Evolutionary conservation across 495 filamentous ascomycete genomes (phyloP).

Genomic region (Umbilicaria muhlenbergii): DNA sequence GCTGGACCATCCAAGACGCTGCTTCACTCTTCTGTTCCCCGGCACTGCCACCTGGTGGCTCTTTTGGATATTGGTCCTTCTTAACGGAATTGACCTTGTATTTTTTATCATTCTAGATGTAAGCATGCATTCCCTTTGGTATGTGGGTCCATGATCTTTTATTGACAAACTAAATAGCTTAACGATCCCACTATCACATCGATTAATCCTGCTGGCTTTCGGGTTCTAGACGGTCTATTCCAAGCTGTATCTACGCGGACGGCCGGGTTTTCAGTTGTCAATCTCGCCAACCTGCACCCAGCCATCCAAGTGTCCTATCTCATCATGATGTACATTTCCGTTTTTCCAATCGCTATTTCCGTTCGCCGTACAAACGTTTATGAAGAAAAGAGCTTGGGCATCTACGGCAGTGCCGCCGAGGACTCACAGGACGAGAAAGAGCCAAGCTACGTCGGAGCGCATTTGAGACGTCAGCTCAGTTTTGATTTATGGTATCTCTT

Average conservation of each 20-base stretch:
- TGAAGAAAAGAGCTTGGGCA: slow-evolving; percentile 81
- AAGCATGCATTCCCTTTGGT: slow-evolving; percentile 17
- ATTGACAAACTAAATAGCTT: slow-evolving; percentile 31
- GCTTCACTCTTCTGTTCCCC: slow-evolving; percentile 88
- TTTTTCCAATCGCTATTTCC: slow-evolving; percentile 88
- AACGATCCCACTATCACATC: slow-evolving; percentile 48
- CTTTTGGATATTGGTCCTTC: slow-evolving; percentile 63
- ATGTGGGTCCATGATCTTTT: background rate
- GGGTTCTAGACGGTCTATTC: slow-evolving; percentile 71
- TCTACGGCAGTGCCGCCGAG: slow-evolving; percentile 40
- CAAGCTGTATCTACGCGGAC: slow-evolving; percentile 78
- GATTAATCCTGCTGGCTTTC: slow-evolving; percentile 46
- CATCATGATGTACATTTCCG: slow-evolving; percentile 99
- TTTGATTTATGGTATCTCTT: slow-evolving; percentile 96
- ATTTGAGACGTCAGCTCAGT: slow-evolving; percentile 76
- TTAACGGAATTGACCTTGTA: slow-evolving; percentile 73
- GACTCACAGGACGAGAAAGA: slow-evolving; percentile 39
- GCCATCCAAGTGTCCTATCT: slow-evolving; percentile 89
- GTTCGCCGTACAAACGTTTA: slow-evolving; percentile 92
- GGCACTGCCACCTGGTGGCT: slow-evolving; percentile 90
- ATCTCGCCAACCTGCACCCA: slow-evolving; percentile 63
- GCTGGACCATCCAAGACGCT: slow-evolving; percentile 84
- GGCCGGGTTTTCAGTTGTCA: slow-evolving; percentile 71
- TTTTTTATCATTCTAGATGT: slow-evolving; percentile 86
- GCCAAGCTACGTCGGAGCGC: slow-evolving; percentile 69